Evolutionary conservation across 805 yeast species (phyloP).

Genomic region (Blastobotrys mokoenaii): DNA sequence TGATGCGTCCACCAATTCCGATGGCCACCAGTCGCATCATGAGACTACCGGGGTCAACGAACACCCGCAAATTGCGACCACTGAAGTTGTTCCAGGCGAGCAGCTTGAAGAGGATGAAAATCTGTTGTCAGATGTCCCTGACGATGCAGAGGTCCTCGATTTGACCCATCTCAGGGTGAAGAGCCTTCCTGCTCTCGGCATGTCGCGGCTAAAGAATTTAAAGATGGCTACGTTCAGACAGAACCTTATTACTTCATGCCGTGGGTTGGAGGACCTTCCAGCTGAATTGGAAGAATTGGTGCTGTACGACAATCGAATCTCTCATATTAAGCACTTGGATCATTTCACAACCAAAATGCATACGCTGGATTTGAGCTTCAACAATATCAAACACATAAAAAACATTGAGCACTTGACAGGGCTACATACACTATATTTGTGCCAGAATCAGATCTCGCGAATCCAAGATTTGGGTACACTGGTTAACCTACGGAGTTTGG

Average conservation of each 20-base stretch:
- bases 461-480: conserved; percentile 60
- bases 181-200: conserved; percentile 51
- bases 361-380: conserved; percentile 77
- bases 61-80: not conserved
- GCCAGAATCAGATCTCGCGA: conserved; percentile 74
- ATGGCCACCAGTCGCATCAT: conserved; percentile 5
- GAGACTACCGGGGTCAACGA: conserved; percentile 1
- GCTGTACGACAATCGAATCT: conserved; percentile 83
- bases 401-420: conserved; percentile 56
- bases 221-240: conserved; percentile 69
- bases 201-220: conserved; percentile 49
- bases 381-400: conserved; percentile 78
- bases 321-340: conserved; percentile 66
- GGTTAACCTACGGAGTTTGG: conserved; percentile 55
- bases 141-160: conserved; percentile 52
- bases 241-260: conserved; percentile 67
- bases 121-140: conserved; percentile 30
- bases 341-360: conserved; percentile 44
- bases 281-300: conserved; percentile 67
- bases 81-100: conserved; percentile 30
- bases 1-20: not conserved
- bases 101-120: conserved; percentile 56
- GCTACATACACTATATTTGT: conserved; percentile 67
- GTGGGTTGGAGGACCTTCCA: conserved; percentile 56
- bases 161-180: conserved; percentile 62